Evolutionary conservation across 148 eudicot species (phyloP), one percentile per base, ranked within the genome.

Genomic region (Diospyros kaki): DNA sequence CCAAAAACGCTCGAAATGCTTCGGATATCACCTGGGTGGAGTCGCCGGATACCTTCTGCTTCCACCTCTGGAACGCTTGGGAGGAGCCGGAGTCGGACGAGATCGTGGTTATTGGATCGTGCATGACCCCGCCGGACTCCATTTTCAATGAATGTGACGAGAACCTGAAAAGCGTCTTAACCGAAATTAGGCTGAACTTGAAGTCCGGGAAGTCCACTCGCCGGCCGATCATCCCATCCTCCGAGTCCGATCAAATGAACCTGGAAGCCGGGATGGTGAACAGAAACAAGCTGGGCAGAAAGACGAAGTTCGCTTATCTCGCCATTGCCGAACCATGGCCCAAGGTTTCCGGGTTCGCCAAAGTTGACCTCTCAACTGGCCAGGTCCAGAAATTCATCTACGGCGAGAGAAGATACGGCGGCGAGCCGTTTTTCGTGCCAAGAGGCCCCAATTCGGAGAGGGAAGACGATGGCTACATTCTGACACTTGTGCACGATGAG

Each of bases 301-400:
- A 86, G 75, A 86, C 88, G 7, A 55, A 77, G 62, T 90, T 44
- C 14, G 91, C 83, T 9, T 90, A 84, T 40, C 74, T 90, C 9
- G 91, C 91, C 11, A 81, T 90, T 9, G 88, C 89, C 0, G 94
- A 90, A 72, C 94, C 94, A n/a, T 90, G 94, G 94, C 94, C 94
- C 6, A 90, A 87, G 66, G 94, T 90, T 1, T 90, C 94, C 0
- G 94, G 94, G 8, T 84, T 90, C 50, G 91, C 94, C 0, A 90
- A 90, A 54, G 86, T 87, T 0, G 83, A 90, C 70, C 71, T 90
- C 7, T 66, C 41, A 0, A 86, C 84, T 0, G 91, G 91, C 1
- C 73, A 86, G 73, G 77, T 79, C 1, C 69, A 80, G 60, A 84
- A 84, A 44, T 86, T 73, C 53, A 2, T 83, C 42, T 90, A 87